Conservation (phyloP, 768 basidiomycete genomes). For the Tricholoma saponaceum region DNA sequence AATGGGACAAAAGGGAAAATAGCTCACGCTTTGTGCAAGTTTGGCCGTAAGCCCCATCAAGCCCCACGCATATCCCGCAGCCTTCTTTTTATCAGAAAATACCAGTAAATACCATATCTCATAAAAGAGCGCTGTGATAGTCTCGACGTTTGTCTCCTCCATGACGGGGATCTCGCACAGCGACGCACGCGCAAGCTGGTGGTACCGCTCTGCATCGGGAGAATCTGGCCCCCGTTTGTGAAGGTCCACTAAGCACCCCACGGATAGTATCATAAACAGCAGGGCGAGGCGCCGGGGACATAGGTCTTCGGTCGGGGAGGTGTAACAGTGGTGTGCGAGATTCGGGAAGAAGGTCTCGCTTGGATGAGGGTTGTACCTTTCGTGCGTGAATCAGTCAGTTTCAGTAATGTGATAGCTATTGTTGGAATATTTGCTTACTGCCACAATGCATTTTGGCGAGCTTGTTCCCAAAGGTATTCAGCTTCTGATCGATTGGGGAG, state of each 20-base stretch:
- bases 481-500: conserved; percentile 56
- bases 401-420: neutral
- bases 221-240: conserved; percentile 39
- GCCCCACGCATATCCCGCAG: conserved; percentile 53
- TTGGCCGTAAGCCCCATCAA: conserved; percentile 56
- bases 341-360: conserved; percentile 64
- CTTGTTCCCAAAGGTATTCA: conserved; percentile 59
- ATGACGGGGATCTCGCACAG: conserved; percentile 61
- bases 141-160: conserved; percentile 66
- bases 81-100: conserved; percentile 68
- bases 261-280: conserved; percentile 66
- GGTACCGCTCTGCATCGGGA: conserved; percentile 56
- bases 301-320: conserved; percentile 44
- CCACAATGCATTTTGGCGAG: conserved; percentile 62
- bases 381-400: neutral
- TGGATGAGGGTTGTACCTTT: conserved; percentile 61
- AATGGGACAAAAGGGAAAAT: neutral
- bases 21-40: conserved; percentile 58
- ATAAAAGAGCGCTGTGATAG: conserved; percentile 56
- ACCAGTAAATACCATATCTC: conserved; percentile 65
- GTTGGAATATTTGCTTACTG: conserved; percentile 35
- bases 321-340: conserved; percentile 62
- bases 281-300: conserved; percentile 62
- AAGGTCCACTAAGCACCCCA: conserved; percentile 64
- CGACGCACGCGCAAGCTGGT: conserved; percentile 54